Evolutionary conservation across 371 early-diverging fungal genomes (phyloP).

Genomic region (Mortierella sp.): DNA sequence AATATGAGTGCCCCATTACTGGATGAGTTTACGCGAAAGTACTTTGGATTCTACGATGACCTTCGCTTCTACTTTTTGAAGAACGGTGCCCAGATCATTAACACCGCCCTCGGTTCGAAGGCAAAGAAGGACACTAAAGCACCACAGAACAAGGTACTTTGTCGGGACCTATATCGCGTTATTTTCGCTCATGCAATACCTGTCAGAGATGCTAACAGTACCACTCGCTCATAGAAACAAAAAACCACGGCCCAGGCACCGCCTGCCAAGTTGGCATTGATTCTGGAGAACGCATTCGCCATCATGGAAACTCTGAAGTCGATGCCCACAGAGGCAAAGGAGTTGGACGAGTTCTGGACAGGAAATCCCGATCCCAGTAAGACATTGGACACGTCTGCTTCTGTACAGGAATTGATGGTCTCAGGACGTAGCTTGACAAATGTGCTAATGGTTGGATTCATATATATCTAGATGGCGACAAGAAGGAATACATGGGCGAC

Average conservation of each 20-base stretch:
- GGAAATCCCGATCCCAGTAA: constrained; percentile 62
- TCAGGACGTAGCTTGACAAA: not conserved
- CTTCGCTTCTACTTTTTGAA: constrained; percentile 85
- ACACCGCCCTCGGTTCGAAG: constrained; percentile 28
- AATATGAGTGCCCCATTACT: constrained; percentile 73
- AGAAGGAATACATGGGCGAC: constrained; percentile 47
- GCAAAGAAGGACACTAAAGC: constrained; percentile 32
- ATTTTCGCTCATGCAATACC: not conserved
- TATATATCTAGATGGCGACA: constrained; percentile 25
- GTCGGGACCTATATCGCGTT: not conserved
- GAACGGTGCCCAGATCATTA: constrained; percentile 67
- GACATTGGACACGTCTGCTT: not conserved
- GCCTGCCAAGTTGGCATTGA: constrained; percentile 35
- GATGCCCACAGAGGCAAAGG: constrained; percentile 72
- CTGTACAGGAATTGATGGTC: not conserved
- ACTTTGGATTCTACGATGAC: constrained; percentile 85
- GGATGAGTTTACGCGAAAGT: constrained; percentile 75
- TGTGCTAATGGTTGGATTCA: not conserved
- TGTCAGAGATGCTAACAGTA: not conserved
- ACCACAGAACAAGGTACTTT: constrained; percentile 30
- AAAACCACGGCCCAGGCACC: constrained; percentile 28
- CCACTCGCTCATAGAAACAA: constrained; percentile 40
- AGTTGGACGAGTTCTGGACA: constrained; percentile 76
- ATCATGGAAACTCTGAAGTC: constrained; percentile 69
- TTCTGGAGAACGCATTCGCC: constrained; percentile 67